Evolutionary conservation across 371 early-diverging fungal species (phyloP), one percentile per base, ranked within the genome.

Genomic region (Circinella umbellata): DNA sequence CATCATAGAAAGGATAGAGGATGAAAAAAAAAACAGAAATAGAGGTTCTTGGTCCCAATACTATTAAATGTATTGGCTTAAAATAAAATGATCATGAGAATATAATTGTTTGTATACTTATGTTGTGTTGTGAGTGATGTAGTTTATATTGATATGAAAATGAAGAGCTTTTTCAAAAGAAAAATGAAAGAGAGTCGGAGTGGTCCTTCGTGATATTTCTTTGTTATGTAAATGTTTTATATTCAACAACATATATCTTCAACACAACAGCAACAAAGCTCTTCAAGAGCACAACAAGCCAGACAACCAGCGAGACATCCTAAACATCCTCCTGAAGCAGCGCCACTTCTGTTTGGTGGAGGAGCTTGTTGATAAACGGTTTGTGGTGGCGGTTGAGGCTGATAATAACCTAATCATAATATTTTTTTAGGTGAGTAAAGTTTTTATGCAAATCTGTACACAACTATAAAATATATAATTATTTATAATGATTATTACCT

Each of bases 271-370:
- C 75, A 75, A 27, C 71, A 71, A 27, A 71, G 61, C 36, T 75
- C 75, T 69, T 75, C 75, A 35, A 71, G 69, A 46, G 75, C 75
- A 66, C 75, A 75, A 59, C 75, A 75, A 11, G 71, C 75, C 39
- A 75, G 62, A 18, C 68, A 71, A 7, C 75, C 75, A 14, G 63
- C 13, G 17, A 75, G 66, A 49, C 68, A 75, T 34, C 75, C 75
- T 61, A 75, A 47, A 20, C 68, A 66, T 27, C 75, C 71, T 10
- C 63, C 61, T 18, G 20, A 13, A 15, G 51, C 51, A 51, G 51
- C 48, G 36, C 68, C 59, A 17, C 55, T 51, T 36, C 55, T 61
- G 8, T 61, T 51, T 64, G 64, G 65, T 7, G 68, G 71, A 47
- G 74, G 70, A 42, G 68, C 64, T 11, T 65, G 67, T 63, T 71